Evolutionary conservation across 257 asterid genomes (phyloP).

Genomic region (Nicotiana tomentosiformis): DNA sequence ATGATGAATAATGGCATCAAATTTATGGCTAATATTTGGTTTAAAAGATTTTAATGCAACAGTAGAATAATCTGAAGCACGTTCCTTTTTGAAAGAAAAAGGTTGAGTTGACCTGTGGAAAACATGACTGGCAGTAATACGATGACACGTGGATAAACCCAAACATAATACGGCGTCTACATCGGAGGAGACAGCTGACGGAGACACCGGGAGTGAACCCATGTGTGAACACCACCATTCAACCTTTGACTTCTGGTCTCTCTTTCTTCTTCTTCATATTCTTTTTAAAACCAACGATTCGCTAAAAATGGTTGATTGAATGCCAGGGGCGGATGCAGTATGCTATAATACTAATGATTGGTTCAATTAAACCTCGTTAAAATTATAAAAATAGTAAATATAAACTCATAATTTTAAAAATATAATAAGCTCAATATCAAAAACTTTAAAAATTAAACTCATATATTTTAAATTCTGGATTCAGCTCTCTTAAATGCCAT

Average conservation of each 20-base stretch:
- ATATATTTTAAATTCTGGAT: no score
- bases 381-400: no score
- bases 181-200: conserved; percentile 9
- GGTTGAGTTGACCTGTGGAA: not conserved
- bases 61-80: not conserved
- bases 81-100: not conserved
- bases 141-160: not conserved
- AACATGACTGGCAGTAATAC: not conserved
- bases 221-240: conserved; percentile 5
- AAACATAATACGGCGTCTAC: not conserved
- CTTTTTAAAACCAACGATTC: no score
- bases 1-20: not conserved
- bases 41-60: not conserved
- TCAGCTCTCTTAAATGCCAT: no score
- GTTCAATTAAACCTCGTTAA: no score
- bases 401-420: no score
- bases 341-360: no score
- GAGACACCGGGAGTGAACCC: conserved; percentile 6
- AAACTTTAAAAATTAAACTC: no score
- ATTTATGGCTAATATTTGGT: not conserved
- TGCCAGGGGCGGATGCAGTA: no score
- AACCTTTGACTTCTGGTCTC: not conserved
- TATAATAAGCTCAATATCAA: no score
- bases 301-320: no score
- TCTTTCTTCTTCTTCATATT: not conserved